Conservation (phyloP, 2,329 filamentous ascomycete species). For the Lachnellula suecica region DNA sequence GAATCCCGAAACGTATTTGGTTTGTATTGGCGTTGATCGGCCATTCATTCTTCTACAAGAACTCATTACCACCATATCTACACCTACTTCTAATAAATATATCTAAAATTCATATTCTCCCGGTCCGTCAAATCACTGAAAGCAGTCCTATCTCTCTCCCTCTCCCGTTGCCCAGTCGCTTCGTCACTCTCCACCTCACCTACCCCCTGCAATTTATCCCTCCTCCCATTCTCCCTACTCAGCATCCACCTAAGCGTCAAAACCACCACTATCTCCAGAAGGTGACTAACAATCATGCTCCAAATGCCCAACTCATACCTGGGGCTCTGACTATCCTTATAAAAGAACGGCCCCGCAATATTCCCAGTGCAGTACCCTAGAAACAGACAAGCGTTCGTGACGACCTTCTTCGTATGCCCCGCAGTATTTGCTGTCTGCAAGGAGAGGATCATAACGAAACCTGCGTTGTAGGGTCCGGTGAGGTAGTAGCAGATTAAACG, state of each 20-base stretch:
- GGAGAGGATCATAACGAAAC: conserved; percentile 34
- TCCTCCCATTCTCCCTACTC: neutral
- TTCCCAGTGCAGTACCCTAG: conserved; percentile 47
- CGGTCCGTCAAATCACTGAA: conserved; percentile 25
- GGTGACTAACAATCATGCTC: conserved; percentile 32
- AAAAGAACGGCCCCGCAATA: conserved; percentile 41
- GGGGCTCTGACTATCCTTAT: conserved; percentile 5
- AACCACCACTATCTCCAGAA: neutral
- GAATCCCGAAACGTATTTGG: too few relatives aligned
- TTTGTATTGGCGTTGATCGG: too few relatives aligned
- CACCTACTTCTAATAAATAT: conserved; percentile 6
- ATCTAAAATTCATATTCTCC: conserved; percentile 23
- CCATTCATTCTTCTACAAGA: too few relatives aligned
- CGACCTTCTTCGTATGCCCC: conserved; percentile 46
- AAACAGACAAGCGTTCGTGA: conserved; percentile 39
- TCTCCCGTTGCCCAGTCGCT: conserved; percentile 35
- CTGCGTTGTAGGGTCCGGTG: conserved; percentile 16
- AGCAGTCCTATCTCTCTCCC: conserved; percentile 35
- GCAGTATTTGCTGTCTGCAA: conserved; percentile 42
- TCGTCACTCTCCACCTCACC: conserved; percentile 39
- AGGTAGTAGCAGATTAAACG: conserved; percentile 51
- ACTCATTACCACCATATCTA: too few relatives aligned
- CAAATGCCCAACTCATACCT: conserved; percentile 18
- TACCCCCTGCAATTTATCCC: neutral
- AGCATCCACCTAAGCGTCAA: neutral